Evolutionary conservation across 2,329 filamentous ascomycete species (phyloP), one percentile per base, ranked within the genome.

Genomic region (Calonectria crousiana): DNA sequence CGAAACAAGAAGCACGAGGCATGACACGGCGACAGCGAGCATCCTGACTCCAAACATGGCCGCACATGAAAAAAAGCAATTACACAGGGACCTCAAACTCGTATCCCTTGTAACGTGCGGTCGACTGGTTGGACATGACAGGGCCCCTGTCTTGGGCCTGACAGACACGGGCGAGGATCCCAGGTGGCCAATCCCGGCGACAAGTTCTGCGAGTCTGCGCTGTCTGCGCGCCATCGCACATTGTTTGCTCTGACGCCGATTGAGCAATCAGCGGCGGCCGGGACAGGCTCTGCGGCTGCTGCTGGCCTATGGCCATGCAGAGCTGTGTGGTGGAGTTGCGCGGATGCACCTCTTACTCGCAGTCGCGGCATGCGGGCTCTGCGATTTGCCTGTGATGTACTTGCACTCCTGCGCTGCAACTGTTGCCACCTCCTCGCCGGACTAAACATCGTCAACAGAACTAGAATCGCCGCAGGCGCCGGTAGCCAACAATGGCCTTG

Each of bases 231-330:
- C 77, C 69, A 77, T 76, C 70, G 70, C 76, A 70, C 70, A 58
- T 56, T 52, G 72, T 68, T 4, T 58, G 8, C 53, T 58, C 53
- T 26, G 53, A 26, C 56, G 52, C 51, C 74, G 70, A 75, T 79
- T 77, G 78, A 77, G 75, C 74, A 80, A 79, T 78, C 74, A 79
- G 38, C 75, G 71, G 74, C 78, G 77, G 77, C 73, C 69, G 69
- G 69, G 65, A 76, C 77, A 38, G 64, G 56, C 67, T 60, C 23
- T 69, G 38, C 38, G 41, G 30, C 30, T n/a, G 26, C 30, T 8
- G 69, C 30, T 51, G 30, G 38, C 64, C 53, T 72, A 60, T 67
- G 52, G 64, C 41, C 16, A 41, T 10, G 32, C 34, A 60, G 56
- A 36, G 56, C 34, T 26, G 56, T 9, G 44, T 44, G 32, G 62